A percentile compares a stretch with the other conserved stretches of the same genome.
Evolutionary conservation across 23 red algal genomes (phyloP).

Genomic region (Gracilaria domingensis): DNA sequence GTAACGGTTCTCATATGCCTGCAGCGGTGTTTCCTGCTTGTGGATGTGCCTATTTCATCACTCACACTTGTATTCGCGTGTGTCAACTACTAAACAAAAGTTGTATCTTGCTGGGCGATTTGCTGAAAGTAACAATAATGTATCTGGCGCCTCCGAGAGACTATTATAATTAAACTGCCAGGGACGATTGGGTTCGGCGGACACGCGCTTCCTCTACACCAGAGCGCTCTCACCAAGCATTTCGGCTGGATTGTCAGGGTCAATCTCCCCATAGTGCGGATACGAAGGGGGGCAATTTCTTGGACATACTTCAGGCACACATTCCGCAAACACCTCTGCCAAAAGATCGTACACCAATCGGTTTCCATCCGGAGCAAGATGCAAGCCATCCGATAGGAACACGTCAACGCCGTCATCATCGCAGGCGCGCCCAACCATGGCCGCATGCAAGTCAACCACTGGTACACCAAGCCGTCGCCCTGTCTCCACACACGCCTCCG

Average conservation of each 20-base stretch:
- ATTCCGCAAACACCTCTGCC: conserved; percentile 31
- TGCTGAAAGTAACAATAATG: neutral
- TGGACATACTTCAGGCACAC: conserved; percentile 33
- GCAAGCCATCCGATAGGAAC: conserved; percentile 67
- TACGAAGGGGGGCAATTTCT: conserved; percentile 3
- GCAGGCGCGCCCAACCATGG: conserved; percentile 31
- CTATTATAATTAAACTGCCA: too few species aligned
- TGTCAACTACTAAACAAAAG: neutral
- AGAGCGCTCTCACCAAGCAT: conserved; percentile 34
- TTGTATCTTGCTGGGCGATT: neutral
- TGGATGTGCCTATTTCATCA: too few species aligned
- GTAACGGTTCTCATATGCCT: too few species aligned
- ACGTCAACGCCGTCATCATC: conserved; percentile 8
- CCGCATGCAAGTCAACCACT: conserved; percentile 57
- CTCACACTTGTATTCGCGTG: too few species aligned
- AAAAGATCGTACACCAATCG: conserved; percentile 35
- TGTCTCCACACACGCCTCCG: conserved; percentile 50
- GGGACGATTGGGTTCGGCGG: too few species aligned
- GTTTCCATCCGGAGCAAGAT: conserved; percentile 56
- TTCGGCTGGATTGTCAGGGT: conserved; percentile 31
- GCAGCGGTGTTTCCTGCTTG: neutral
- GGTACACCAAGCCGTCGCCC: conserved; percentile 30
- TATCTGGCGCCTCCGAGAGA: too few species aligned
- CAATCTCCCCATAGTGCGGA: conserved; percentile 43
- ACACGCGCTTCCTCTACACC: neutral